These are phyloP conservation scores for Vickermania ingenoplastis DNA, from an alignment of 208 protist species.

Conservation along the genomic window DNA sequence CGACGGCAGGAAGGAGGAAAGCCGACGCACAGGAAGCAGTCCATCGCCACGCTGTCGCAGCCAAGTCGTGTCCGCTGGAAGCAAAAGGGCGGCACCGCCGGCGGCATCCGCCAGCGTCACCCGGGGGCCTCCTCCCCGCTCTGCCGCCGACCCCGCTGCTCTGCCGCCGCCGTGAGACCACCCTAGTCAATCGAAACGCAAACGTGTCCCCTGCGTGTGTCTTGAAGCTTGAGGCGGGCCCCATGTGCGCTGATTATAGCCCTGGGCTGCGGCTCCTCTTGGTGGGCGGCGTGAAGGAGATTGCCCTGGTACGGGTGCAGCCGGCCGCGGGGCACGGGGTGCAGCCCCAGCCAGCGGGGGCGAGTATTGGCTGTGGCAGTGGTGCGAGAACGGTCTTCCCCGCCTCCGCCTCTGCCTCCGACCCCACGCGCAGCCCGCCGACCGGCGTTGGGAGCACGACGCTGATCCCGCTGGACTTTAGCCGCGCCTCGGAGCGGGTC, in stretches of 20 bases:
- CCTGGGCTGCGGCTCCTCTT: not conserved
- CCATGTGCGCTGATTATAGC: not conserved
- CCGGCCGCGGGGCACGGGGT: constrained; percentile 21
- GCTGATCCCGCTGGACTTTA: constrained; percentile 3
- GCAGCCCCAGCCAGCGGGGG: constrained; percentile 3
- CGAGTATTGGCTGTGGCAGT: not conserved
- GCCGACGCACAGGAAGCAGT: too few species aligned
- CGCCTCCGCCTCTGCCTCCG: not conserved
- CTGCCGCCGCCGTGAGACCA: too few species aligned
- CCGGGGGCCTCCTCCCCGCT: too few species aligned
- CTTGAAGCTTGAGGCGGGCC: not conserved
- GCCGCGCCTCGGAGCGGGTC: constrained; percentile 44
- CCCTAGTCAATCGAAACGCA: not conserved
- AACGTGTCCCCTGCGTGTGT: not conserved
- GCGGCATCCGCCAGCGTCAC: too few species aligned
- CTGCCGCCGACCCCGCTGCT: too few species aligned
- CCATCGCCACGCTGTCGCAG: too few species aligned
- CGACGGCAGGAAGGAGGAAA: too few species aligned
- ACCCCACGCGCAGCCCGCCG: too few species aligned
- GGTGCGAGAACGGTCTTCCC: not conserved
- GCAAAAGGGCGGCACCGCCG: too few species aligned
- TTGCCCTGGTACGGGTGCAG: constrained; percentile 65
- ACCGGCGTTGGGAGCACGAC: not conserved
- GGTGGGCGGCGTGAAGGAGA: constrained; percentile 4
- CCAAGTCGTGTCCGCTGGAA: too few species aligned